phyloP scores from a whole-genome alignment of 208 protist genomes.

The Endotrypanum monterogeii region DNA sequence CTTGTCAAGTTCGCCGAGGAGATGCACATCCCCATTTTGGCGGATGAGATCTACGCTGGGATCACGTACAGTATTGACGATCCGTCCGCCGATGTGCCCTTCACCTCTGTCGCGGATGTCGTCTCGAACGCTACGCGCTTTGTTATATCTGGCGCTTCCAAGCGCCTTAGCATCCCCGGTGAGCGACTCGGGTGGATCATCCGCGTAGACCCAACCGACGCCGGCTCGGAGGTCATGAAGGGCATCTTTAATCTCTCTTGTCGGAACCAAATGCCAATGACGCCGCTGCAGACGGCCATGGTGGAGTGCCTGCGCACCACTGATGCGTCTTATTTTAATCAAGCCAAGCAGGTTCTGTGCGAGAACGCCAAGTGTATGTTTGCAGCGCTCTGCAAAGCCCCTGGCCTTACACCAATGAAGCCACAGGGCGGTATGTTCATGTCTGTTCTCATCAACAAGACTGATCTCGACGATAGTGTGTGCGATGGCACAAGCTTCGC shows the following conservation, averaged over 20 bases:
- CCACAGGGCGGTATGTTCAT: slow-evolving; percentile 93
- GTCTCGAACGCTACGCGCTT: slow-evolving; percentile 76
- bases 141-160: slow-evolving; percentile 88
- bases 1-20: slow-evolving; percentile 80
- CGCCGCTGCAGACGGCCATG: slow-evolving; percentile 81
- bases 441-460: slow-evolving; percentile 78
- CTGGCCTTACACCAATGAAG: slow-evolving; percentile 24
- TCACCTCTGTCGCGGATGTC: slow-evolving; percentile 79
- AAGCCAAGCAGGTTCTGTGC: slow-evolving; percentile 50
- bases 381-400: slow-evolving; percentile 22
- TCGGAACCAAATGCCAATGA: slow-evolving; percentile 85
- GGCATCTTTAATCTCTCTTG: slow-evolving; percentile 55
- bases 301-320: slow-evolving; percentile 66
- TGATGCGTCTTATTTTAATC: slow-evolving; percentile 43
- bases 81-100: slow-evolving; percentile 32
- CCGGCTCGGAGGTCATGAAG: slow-evolving; percentile 30
- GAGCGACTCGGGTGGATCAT: slow-evolving; percentile 92
- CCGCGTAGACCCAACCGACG: slow-evolving; percentile 66
- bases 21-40: slow-evolving; percentile 85
- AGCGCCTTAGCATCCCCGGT: slow-evolving; percentile 90
- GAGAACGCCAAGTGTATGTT: slow-evolving; percentile 34
- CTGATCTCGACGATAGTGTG: slow-evolving; percentile 57
- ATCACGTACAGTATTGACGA: slow-evolving; percentile 84
- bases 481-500: slow-evolving; percentile 74
- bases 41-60: slow-evolving; percentile 95